Percentiles rank a stretch among this genome's conserved stretches.
Evolutionary conservation across 2,329 filamentous ascomycete genomes (phyloP).

Genomic region (Diaporthe batatas): DNA sequence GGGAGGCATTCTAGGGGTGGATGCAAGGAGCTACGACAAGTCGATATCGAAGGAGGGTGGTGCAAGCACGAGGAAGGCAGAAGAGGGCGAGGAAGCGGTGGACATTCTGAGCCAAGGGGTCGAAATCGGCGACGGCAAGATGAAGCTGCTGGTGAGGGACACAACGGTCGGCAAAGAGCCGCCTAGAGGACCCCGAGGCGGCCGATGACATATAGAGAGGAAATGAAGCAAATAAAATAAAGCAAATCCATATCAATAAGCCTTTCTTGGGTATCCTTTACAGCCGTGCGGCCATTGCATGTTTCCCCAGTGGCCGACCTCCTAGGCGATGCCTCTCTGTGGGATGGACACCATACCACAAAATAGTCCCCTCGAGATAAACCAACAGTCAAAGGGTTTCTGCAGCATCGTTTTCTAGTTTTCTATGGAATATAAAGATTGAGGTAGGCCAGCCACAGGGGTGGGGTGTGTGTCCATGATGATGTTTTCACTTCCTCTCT

Average conservation of each 20-base stretch:
- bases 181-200: constrained; percentile 65
- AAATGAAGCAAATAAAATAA: constrained; percentile 38
- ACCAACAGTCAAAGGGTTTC: too few relatives aligned
- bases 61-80: constrained; percentile 49
- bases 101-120: constrained; percentile 76
- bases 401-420: too few relatives aligned
- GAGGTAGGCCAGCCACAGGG: too few relatives aligned
- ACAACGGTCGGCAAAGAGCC: constrained; percentile 57
- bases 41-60: constrained; percentile 62
- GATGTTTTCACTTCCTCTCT: too few relatives aligned
- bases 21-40: constrained; percentile 77
- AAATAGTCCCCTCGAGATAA: too few relatives aligned
- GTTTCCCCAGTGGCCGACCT: too few relatives aligned
- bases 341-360: too few relatives aligned
- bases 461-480: too few relatives aligned
- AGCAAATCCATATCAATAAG: constrained; percentile 46
- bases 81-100: constrained; percentile 57
- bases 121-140: constrained; percentile 76
- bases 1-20: constrained; percentile 81
- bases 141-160: constrained; percentile 73
- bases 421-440: too few relatives aligned
- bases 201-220: constrained; percentile 39
- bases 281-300: too few relatives aligned
- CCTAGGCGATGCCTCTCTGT: too few relatives aligned
- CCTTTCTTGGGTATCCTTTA: too few relatives aligned